phyloP scores from a whole-genome alignment of 768 basidiomycete species.

The Crepidotus variabilis region DNA sequence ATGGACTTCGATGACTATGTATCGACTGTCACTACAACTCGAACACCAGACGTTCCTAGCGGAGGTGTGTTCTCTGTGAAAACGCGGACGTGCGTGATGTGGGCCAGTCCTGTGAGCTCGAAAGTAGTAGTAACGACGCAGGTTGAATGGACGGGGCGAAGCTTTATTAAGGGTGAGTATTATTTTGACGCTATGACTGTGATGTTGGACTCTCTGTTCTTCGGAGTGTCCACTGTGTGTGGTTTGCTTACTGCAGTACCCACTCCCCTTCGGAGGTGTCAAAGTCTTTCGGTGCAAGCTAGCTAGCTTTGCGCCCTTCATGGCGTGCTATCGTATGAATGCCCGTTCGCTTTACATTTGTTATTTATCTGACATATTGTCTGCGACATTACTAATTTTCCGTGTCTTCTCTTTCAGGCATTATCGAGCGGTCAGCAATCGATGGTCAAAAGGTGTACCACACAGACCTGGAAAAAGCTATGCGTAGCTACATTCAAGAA shows the following conservation, averaged over 20 bases:
- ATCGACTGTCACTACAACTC: conserved; percentile 82
- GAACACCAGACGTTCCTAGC: conserved; percentile 92
- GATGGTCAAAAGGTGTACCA: conserved; percentile 93
- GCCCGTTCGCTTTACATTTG: too few relatives aligned
- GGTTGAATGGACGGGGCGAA: conserved; percentile 95
- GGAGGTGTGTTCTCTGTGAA: conserved; percentile 92
- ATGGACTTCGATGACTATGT: conserved; percentile 84
- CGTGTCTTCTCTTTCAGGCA: conserved; percentile 38
- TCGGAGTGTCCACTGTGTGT: neutral
- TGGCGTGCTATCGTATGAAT: too few relatives aligned
- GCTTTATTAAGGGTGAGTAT: conserved; percentile 88
- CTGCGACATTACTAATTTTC: neutral
- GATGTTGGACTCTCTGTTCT: neutral
- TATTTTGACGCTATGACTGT: too few relatives aligned
- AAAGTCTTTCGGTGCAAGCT: neutral
- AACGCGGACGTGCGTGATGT: conserved; percentile 92
- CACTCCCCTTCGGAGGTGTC: neutral
- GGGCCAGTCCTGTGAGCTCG: conserved; percentile 78
- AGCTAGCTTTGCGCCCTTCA: neutral
- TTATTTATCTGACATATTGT: neutral
- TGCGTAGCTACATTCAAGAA: conserved; percentile 85
- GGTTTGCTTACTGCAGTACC: neutral
- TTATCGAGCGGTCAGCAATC: conserved; percentile 88
- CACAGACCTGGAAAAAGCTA: conserved; percentile 73
- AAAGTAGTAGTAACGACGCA: conserved; percentile 83